phyloP scores from a whole-genome alignment of 2,329 filamentous ascomycete genomes.

The Diaporthe vaccinii region DNA sequence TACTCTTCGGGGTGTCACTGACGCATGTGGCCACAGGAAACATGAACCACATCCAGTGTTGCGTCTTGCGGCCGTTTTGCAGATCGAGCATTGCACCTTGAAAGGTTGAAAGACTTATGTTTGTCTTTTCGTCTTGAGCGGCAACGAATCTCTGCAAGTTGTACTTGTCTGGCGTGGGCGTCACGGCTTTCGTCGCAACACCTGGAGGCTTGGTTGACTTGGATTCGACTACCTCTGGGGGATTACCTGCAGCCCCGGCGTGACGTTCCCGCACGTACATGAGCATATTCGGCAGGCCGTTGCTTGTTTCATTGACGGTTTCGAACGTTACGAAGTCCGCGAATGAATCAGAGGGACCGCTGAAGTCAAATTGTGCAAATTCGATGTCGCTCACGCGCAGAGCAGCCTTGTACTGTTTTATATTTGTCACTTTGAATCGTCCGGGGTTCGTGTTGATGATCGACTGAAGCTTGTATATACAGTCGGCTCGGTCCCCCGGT shows the following conservation, averaged over 20 bases:
- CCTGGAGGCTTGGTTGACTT: background rate
- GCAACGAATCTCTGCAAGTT: background rate
- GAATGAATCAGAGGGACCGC: background rate
- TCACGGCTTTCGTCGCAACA: background rate
- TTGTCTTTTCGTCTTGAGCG: background rate
- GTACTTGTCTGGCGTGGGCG: background rate
- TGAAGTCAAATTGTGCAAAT: background rate
- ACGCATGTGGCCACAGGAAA: background rate
- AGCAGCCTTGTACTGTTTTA: background rate
- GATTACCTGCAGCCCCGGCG: too few relatives aligned
- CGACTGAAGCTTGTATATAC: background rate
- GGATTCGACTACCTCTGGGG: background rate
- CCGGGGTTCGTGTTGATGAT: background rate
- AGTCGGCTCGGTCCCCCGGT: background rate
- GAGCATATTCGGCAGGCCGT: background rate
- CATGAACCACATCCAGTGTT: conserved; percentile 1
- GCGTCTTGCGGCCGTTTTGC: background rate
- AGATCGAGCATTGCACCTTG: background rate
- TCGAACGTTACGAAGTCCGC: background rate
- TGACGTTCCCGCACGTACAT: conserved; percentile 7
- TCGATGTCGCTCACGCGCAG: background rate
- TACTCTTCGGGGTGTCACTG: too few relatives aligned
- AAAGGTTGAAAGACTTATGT: background rate
- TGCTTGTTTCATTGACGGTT: background rate
- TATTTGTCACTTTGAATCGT: too few relatives aligned